Conservation (phyloP, 805 yeast genomes). For the Cyberlindnera amylophila region DNA sequence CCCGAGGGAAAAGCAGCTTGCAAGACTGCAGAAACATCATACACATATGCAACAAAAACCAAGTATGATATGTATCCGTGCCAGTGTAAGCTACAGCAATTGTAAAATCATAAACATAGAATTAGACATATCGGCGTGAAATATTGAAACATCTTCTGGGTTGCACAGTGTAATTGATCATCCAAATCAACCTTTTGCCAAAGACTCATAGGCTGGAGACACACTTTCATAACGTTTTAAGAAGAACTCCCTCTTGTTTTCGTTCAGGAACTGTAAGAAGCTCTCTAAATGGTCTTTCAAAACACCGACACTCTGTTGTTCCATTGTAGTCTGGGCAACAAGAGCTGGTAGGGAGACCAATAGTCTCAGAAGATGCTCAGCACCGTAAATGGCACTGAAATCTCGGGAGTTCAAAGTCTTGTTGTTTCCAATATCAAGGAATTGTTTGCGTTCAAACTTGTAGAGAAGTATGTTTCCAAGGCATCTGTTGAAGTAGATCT, state of each 20-base stretch:
- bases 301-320: constrained; percentile 58
- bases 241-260: constrained; percentile 36
- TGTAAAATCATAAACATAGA: too few species aligned
- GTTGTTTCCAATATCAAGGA: constrained; percentile 43
- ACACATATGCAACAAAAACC: too few species aligned
- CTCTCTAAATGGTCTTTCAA: constrained; percentile 52
- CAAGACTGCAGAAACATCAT: too few species aligned
- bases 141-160: too few species aligned
- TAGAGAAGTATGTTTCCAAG: constrained; percentile 68
- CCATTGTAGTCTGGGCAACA: constrained; percentile 78
- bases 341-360: constrained; percentile 78
- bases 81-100: too few species aligned
- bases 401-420: constrained; percentile 33
- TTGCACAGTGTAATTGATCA: too few species aligned
- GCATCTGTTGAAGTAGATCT: constrained; percentile 68
- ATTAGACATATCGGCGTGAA: too few species aligned
- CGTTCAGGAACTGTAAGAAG: constrained; percentile 49
- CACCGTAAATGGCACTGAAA: constrained; percentile 60
- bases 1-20: too few species aligned
- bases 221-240: constrained; percentile 45
- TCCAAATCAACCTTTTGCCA: constrained; percentile 10
- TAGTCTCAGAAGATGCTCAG: constrained; percentile 76
- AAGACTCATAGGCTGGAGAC: constrained; percentile 44
- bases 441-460: constrained; percentile 75
- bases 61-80: too few species aligned